Evolutionary conservation across 139 green algal species (phyloP), one percentile per base, ranked within the genome.

Genomic region (Pseudopediastrum boryanum): DNA sequence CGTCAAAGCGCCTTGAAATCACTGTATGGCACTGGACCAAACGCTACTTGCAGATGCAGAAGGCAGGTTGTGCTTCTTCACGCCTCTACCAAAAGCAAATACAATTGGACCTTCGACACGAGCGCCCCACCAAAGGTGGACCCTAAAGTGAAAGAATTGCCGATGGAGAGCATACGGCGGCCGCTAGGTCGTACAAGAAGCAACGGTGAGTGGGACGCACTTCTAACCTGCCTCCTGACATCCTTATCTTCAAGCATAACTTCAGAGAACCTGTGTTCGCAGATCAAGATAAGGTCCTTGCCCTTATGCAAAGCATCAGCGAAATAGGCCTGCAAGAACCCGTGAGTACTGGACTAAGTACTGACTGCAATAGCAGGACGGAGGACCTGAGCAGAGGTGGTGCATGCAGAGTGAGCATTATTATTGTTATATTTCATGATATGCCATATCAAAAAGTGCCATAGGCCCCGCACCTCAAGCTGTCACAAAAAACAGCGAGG

Each of bases 311-410:
- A 31, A 92, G 81, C 82, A 98, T 98, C 23, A 4, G 83, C 8
- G 80, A 94, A 35, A 90, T 96, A 29, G 94, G 94, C 7, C 87
- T 98, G 51, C 88, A 94, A 75, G 94, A 93, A 54, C 94, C 94
- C 29, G 86, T 92, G 63, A 38, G 87, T 27, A 3, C 27, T 16
- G 38, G 5, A 6, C 31, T 23, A 66, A n/a, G 27, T 36, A 42
- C 42, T 25, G 58, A 48, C 29, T 46, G 35, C 4, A 44, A 33
- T 82, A n/a, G n/a, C n/a, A n/a, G n/a, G n/a, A n/a, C n/a, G n/a
- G n/a, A n/a, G n/a, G n/a, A n/a, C n/a, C n/a, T n/a, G n/a, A n/a
- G n/a, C n/a, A n/a, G n/a, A n/a, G n/a, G n/a, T n/a, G n/a, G n/a
- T 77, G 64, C 3, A 8, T 65, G 13, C 21, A 50, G 13, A 62